Conservation (phyloP, 2,329 filamentous ascomycete genomes). For the Tolypocladium tropicale region DNA sequence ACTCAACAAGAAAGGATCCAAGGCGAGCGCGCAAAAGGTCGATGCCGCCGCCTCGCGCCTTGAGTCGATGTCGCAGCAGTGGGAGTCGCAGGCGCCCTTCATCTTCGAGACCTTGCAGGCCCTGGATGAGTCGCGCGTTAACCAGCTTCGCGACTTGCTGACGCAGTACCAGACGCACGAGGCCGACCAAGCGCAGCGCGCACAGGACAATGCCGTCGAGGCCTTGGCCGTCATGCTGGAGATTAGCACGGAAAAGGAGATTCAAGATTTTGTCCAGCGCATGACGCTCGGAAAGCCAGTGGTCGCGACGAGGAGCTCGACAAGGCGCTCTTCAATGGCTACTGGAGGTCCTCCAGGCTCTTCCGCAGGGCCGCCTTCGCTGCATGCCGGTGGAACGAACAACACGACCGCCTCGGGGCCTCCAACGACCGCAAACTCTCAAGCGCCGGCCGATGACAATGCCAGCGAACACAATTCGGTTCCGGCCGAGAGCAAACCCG, state of each 20-base stretch:
- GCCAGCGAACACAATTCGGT: conserved; percentile 32
- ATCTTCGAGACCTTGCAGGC: conserved; percentile 90
- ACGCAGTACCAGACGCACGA: conserved; percentile 93
- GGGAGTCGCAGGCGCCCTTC: conserved; percentile 90
- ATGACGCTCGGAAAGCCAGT: conserved; percentile 29
- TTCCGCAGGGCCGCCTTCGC: neutral
- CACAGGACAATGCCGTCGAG: conserved; percentile 62
- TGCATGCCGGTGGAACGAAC: neutral
- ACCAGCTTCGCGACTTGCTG: conserved; percentile 80
- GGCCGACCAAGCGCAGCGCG: conserved; percentile 73
- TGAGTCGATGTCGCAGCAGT: conserved; percentile 71
- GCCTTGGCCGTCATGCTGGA: conserved; percentile 77
- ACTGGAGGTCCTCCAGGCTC: neutral
- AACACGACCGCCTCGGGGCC: neutral
- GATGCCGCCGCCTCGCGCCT: conserved; percentile 63
- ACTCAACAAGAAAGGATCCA: conserved; percentile 66
- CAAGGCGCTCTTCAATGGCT: conserved; percentile 27
- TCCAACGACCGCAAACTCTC: neutral
- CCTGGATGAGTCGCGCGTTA: conserved; percentile 78
- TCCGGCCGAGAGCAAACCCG: conserved; percentile 24
- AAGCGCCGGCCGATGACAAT: conserved; percentile 13
- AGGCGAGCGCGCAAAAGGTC: conserved; percentile 66
- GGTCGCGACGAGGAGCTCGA: conserved; percentile 27
- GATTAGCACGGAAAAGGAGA: conserved; percentile 78
- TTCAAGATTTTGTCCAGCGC: conserved; percentile 55